A percentile compares a stretch with the other conserved stretches of the same genome.
Conservation (phyloP, 305 asterid species). For the Solanum hybrid region DNA sequence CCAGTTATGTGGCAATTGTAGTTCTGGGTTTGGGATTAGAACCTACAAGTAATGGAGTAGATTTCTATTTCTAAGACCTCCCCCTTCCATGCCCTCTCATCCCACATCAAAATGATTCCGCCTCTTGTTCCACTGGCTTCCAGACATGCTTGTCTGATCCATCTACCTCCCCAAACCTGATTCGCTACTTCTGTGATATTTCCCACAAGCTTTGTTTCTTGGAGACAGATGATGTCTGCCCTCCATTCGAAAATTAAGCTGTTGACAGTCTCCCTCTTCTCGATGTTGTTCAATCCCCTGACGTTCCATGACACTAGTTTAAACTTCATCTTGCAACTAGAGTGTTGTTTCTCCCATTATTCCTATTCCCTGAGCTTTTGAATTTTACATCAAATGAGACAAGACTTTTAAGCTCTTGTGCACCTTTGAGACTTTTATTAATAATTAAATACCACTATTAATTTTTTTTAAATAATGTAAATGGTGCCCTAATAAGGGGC, state of each 20-base stretch:
- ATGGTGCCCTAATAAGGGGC: background rate
- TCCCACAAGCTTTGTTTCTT: background rate
- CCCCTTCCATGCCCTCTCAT: background rate
- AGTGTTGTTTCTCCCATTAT: background rate
- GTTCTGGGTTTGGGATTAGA: background rate
- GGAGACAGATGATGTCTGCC: background rate
- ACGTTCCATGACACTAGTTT: background rate
- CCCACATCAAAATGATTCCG: background rate
- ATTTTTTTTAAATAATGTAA: no score
- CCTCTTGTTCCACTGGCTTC: background rate
- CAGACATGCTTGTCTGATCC: background rate
- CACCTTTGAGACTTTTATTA: background rate
- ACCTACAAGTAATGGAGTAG: background rate
- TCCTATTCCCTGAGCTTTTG: background rate
- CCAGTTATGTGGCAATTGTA: background rate
- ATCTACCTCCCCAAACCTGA: background rate
- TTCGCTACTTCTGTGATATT: background rate
- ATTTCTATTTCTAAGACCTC: background rate
- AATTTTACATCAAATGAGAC: background rate
- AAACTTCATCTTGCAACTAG: background rate
- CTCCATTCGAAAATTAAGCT: background rate
- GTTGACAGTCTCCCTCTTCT: background rate
- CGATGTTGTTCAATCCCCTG: background rate
- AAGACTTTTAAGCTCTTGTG: background rate
- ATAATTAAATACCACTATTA: background rate